Conservation (phyloP, 192 early-diverging fungal genomes). For the Coemansia sp. region DNA sequence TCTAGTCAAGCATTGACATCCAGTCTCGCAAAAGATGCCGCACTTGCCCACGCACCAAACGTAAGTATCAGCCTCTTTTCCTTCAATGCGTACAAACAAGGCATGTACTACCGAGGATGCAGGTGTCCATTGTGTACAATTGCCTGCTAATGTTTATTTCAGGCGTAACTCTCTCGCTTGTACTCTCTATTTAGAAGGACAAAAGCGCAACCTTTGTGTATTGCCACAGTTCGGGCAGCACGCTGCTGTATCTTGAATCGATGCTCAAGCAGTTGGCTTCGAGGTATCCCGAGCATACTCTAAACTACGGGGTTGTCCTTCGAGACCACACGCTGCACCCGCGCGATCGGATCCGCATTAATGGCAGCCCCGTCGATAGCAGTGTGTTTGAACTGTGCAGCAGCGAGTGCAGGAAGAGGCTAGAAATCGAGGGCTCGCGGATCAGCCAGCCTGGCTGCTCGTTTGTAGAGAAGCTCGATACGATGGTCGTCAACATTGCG, state of each 20-base stretch:
- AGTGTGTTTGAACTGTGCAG: conserved; percentile 21
- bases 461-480: conserved; percentile 9
- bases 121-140: not conserved
- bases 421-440: conserved; percentile 7
- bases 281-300: conserved; percentile 9
- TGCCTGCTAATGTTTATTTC: conserved; percentile 1
- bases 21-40: conserved; percentile 18
- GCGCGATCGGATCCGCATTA: conserved; percentile 26
- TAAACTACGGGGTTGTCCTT: conserved; percentile 35
- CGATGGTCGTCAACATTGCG: conserved; percentile 28
- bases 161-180: not conserved
- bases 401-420: conserved; percentile 11
- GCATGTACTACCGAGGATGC: not conserved
- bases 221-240: conserved; percentile 17
- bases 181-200: conserved; percentile 16
- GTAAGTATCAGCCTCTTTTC: conserved; percentile 18
- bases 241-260: conserved; percentile 40
- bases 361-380: conserved; percentile 25
- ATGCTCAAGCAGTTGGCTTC: conserved; percentile 34
- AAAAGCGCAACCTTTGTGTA: conserved; percentile 32
- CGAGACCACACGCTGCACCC: conserved; percentile 23
- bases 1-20: conserved; percentile 22
- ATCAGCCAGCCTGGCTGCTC: not conserved
- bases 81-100: not conserved
- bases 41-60: conserved; percentile 7